These are phyloP conservation scores for Plasmodium chabaudi DNA, from an alignment of 169 alveolate genomes.

Conservation along the genomic window DNA sequence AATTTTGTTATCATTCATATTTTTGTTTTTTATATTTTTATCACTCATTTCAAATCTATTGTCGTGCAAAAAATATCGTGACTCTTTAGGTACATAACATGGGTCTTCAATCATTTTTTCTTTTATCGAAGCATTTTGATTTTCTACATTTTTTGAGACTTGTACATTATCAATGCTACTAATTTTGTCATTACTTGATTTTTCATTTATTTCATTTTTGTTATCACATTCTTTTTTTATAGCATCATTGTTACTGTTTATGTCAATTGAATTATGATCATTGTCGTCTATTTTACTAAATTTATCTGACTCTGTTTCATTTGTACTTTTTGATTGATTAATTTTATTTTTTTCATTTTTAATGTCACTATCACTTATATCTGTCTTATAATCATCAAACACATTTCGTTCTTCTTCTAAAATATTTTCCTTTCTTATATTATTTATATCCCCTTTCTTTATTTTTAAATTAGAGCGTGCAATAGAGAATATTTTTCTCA, in stretches of 20 bases:
- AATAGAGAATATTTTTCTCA: no score
- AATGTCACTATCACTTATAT: constrained; percentile 56
- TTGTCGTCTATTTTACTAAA: not conserved
- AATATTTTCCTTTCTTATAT: constrained; percentile 58
- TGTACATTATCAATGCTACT: not conserved
- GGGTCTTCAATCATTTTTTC: constrained; percentile 77
- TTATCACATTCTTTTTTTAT: not conserved
- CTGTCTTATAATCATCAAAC: constrained; percentile 61
- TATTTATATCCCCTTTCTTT: constrained; percentile 53
- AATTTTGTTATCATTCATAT: constrained; percentile 22
- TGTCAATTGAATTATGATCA: not conserved
- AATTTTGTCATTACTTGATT: not conserved
- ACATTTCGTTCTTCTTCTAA: constrained; percentile 71
- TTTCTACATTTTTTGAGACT: not conserved
- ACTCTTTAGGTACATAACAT: constrained; percentile 72
- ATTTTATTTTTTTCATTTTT: not conserved
- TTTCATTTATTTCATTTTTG: not conserved
- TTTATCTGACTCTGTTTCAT: not conserved
- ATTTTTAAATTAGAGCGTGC: not conserved
- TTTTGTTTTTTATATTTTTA: constrained; percentile 6
- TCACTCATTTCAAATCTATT: constrained; percentile 68
- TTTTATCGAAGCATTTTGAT: constrained; percentile 23
- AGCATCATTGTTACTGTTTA: not conserved
- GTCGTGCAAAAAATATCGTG: constrained; percentile 65
- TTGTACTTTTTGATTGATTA: constrained; percentile 14